Conservation (phyloP, 73 alveolate genomes). For the Tetrahymena malaccensis region DNA sequence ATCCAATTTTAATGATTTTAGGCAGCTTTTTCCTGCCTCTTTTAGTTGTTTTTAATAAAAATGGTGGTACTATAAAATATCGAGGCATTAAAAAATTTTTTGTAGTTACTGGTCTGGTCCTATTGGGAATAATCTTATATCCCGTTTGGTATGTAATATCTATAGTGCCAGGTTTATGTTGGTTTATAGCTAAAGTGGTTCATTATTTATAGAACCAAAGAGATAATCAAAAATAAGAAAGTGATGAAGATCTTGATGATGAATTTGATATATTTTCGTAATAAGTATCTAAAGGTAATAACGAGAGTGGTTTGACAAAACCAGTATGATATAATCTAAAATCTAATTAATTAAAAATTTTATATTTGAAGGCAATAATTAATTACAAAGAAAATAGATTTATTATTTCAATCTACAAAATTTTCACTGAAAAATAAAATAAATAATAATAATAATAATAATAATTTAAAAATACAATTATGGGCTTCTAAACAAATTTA, state of each 20-base stretch:
- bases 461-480: too few relatives aligned
- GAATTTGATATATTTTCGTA: neutral
- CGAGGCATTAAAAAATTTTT: neutral
- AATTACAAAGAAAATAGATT: too few relatives aligned
- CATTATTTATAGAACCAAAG: neutral
- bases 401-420: neutral
- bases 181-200: neutral
- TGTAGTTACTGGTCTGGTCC: neutral
- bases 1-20: neutral
- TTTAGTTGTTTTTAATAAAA: neutral
- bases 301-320: neutral
- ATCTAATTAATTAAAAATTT: neutral
- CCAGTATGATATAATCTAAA: neutral
- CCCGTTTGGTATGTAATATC: neutral
- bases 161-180: neutral
- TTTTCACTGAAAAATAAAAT: too few relatives aligned
- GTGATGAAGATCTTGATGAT: neutral
- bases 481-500: too few relatives aligned
- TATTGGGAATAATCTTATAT: neutral
- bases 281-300: neutral
- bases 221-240: neutral
- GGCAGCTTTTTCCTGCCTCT: neutral
- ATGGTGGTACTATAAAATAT: neutral
- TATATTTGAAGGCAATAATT: too few relatives aligned
- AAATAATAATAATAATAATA: too few relatives aligned